Base-by-base conservation (phyloP, 805 yeast species). In the Ogataea neopini region DNA sequence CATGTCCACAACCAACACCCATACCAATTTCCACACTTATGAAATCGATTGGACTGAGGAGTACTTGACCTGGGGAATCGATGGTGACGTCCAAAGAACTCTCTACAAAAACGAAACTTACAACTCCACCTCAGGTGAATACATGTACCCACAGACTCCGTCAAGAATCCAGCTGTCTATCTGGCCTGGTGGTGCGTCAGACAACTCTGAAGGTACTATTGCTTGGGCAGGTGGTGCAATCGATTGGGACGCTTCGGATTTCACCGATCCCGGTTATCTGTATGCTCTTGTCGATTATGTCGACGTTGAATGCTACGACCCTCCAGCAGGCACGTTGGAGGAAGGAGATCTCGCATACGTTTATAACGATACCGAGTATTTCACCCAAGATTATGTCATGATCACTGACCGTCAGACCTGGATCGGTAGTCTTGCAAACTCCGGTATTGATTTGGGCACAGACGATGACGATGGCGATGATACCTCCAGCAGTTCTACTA, bases 221-320 rank as follows among this genome's bases (percentile, higher is more conserved):
- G 85, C 75, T 48, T 90, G 91, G 91, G 87, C 96, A 30, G 96
- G 96, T 69, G 97, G 97, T 70, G 72, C 53, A 23, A 81, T 91
- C 51, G 74, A 88, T 71, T 91, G 97, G 97, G 68, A 84, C 64
- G 77, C 91, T 11, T 63, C 73, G 3, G 97, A 89, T 67, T 78
- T 90, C 49, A 59, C 73, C 50, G 72, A 85, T 48, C 79, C 83
- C 43, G 97, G 97, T n/a, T 91, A 90, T 72, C 84, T 79, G 71
- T 88, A 81, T 63, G 83, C 86, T 22, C 74, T 77, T 49, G 59
- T 91, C 40, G 73, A 82, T 58, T 74, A 77, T 38, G 73, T 88
- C 30, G 72, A 75, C 13, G 76, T 90, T 41, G 74, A 79, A 43
- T 81, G 95, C 61, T 86, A 87, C 67, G 88, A 78, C 59, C 79